Evolutionary conservation across 768 basidiomycete species (phyloP).

Genomic region (Calocybe cyanea): DNA sequence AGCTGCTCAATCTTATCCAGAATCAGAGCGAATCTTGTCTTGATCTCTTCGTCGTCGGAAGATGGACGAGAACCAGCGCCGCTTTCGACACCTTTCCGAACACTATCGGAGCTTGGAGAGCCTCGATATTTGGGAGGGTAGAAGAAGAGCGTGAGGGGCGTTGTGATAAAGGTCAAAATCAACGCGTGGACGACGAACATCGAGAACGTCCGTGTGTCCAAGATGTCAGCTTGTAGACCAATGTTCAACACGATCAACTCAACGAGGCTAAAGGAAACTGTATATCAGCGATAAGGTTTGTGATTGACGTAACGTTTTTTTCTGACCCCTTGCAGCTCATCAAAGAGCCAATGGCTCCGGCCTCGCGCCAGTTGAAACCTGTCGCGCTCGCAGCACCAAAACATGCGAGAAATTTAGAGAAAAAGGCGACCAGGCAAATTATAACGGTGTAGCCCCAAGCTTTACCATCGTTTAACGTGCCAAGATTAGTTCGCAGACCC

Average conservation of each 20-base stretch:
- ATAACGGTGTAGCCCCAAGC: constrained; percentile 82
- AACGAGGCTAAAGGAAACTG: constrained; percentile 47
- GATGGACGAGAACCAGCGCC: constrained; percentile 16
- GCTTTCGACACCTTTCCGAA: constrained; percentile 17
- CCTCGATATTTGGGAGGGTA: constrained; percentile 66
- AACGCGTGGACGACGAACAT: constrained; percentile 86
- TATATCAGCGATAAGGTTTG: neutral
- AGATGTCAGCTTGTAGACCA: constrained; percentile 65
- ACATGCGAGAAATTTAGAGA: constrained; percentile 77
- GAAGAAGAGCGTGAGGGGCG: constrained; percentile 73
- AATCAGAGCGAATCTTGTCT: constrained; percentile 66
- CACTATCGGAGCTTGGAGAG: constrained; percentile 22
- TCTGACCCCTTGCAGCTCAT: constrained; percentile 89
- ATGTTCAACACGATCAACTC: constrained; percentile 93
- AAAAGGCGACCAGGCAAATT: constrained; percentile 71
- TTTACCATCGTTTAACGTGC: constrained; percentile 66
- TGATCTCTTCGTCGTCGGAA: constrained; percentile 35
- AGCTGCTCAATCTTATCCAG: constrained; percentile 80
- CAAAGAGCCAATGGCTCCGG: constrained; percentile 76
- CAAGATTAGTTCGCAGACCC: constrained; percentile 78
- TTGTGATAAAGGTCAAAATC: constrained; percentile 78
- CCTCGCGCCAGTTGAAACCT: constrained; percentile 75
- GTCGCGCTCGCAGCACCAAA: constrained; percentile 49
- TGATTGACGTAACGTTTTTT: neutral
- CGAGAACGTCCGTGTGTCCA: constrained; percentile 68